Evolutionary conservation across 2,329 filamentous ascomycete genomes (phyloP).

Genomic region (Aspergillaceae sp.): DNA sequence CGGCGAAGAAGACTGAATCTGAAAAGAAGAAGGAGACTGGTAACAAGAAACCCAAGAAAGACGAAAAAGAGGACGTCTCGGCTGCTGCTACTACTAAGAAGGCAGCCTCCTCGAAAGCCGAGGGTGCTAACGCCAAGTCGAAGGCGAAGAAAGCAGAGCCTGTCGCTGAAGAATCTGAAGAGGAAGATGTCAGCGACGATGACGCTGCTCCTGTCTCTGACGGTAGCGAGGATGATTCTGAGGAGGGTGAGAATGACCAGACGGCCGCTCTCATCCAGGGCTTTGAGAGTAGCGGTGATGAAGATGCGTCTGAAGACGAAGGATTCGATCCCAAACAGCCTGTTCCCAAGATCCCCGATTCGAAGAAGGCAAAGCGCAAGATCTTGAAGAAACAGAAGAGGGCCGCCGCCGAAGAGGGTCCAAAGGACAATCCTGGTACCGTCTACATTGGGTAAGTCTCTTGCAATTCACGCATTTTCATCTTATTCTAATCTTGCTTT

Average conservation of each 20-base stretch:
- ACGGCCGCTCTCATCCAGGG: slow-evolving; percentile 47
- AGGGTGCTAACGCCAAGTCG: slow-evolving; percentile 24
- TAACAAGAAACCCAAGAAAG: slow-evolving; percentile 40
- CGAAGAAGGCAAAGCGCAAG: slow-evolving; percentile 42
- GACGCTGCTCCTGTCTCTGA: slow-evolving; percentile 15
- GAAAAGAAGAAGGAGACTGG: slow-evolving; percentile 28
- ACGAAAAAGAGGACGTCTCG: slow-evolving; percentile 15
- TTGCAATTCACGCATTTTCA: slow-evolving; percentile 6
- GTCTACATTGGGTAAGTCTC: slow-evolving; percentile 65
- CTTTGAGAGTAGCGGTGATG: slow-evolving; percentile 48
- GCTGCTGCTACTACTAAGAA: slow-evolving; percentile 22
- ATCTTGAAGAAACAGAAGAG: slow-evolving; percentile 45
- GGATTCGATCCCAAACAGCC: slow-evolving; percentile 38
- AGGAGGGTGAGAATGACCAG: slow-evolving; percentile 41
- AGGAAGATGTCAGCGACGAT: slow-evolving; percentile 29
- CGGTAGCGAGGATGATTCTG: slow-evolving; percentile 21
- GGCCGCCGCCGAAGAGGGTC: slow-evolving; percentile 24
- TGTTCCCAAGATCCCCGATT: slow-evolving; percentile 36
- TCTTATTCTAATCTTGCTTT: slow-evolving; percentile 10
- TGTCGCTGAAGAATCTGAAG: slow-evolving; percentile 32
- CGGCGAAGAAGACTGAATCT: slow-evolving; percentile 10
- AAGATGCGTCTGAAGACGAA: slow-evolving; percentile 41
- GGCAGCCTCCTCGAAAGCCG: slow-evolving; percentile 17
- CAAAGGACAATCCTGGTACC: slow-evolving; percentile 54
- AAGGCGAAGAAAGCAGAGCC: slow-evolving; percentile 23